Evolutionary conservation across 108 stramenopile genomes (phyloP).

Genomic region (Pseudonitzschia delicatissima): DNA sequence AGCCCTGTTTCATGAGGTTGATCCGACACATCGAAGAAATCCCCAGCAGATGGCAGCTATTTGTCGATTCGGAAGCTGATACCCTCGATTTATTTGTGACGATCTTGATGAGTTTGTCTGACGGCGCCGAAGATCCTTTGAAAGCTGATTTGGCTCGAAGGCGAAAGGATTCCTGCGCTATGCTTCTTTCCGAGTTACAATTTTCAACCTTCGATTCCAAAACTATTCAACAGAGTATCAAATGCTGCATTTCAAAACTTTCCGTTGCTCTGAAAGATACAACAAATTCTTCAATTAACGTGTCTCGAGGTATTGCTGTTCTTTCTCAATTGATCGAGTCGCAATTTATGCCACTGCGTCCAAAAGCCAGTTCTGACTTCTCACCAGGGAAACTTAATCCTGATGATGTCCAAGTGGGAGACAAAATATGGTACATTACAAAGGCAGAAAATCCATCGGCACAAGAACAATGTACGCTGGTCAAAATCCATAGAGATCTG

Average conservation of each 20-base stretch:
- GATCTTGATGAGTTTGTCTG: conserved; percentile 35
- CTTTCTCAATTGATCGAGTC: conserved; percentile 24
- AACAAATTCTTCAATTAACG: background rate
- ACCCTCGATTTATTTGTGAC: conserved; percentile 35
- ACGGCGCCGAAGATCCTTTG: background rate
- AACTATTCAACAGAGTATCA: background rate
- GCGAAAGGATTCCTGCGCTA: conserved; percentile 11
- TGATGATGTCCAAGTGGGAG: conserved; percentile 42
- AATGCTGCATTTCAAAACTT: conserved; percentile 10
- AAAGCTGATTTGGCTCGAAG: conserved; percentile 20
- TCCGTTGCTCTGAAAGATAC: conserved; percentile 2
- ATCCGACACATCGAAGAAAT: conserved; percentile 34
- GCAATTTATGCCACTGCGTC: conserved; percentile 15
- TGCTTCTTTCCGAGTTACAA: conserved; percentile 6
- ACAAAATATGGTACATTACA: conserved; percentile 60
- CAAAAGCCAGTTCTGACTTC: background rate
- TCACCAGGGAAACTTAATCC: background rate
- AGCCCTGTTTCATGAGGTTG: conserved; percentile 39
- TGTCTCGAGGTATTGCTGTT: conserved; percentile 25
- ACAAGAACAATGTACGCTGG: conserved; percentile 38
- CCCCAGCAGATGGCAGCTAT: conserved; percentile 16
- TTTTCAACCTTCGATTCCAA: background rate
- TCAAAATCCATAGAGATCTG: conserved; percentile 71
- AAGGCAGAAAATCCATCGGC: conserved; percentile 39
- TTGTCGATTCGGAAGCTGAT: conserved; percentile 8